phyloP scores from a whole-genome alignment of 2,329 filamentous ascomycete genomes.

The Alternaria angustiovoidea region DNA sequence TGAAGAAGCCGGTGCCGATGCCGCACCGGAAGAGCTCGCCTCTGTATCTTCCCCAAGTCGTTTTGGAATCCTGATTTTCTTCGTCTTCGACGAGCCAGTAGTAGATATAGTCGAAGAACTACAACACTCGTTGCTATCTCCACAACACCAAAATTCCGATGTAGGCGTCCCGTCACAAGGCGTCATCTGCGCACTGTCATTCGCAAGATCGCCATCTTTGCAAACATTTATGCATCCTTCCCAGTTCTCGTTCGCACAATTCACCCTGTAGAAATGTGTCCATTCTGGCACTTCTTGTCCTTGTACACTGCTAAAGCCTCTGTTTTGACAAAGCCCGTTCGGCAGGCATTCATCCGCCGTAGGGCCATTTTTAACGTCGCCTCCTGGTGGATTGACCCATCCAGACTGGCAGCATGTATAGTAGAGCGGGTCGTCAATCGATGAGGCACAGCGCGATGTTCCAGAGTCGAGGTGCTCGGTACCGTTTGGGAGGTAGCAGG shows the following conservation, averaged over 20 bases:
- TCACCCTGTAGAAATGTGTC: constrained; percentile 16
- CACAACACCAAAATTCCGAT: constrained; percentile 21
- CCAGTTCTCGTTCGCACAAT: constrained; percentile 16
- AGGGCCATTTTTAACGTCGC: constrained; percentile 8
- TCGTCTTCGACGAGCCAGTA: background rate
- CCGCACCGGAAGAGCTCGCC: background rate
- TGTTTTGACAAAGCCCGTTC: constrained; percentile 24
- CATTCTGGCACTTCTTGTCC: constrained; percentile 1
- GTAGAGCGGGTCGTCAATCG: constrained; percentile 3
- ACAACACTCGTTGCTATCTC: constrained; percentile 4
- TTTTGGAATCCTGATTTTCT: constrained; percentile 7
- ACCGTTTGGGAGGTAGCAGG: constrained; percentile 14
- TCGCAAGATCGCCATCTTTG: constrained; percentile 6
- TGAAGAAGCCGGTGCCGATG: background rate
- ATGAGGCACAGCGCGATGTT: constrained; percentile 10
- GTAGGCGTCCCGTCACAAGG: constrained; percentile 20
- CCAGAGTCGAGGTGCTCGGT: background rate
- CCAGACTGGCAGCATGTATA: constrained; percentile 19
- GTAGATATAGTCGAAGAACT: constrained; percentile 2
- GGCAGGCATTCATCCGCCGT: constrained; percentile 22
- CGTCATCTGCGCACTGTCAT: constrained; percentile 11
- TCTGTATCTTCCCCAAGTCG: background rate
- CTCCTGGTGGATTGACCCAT: constrained; percentile 16
- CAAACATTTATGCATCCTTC: constrained; percentile 22
- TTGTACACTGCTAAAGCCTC: background rate